Conservation (phyloP, 148 eudicot genomes). For the Camellia sinensis region DNA sequence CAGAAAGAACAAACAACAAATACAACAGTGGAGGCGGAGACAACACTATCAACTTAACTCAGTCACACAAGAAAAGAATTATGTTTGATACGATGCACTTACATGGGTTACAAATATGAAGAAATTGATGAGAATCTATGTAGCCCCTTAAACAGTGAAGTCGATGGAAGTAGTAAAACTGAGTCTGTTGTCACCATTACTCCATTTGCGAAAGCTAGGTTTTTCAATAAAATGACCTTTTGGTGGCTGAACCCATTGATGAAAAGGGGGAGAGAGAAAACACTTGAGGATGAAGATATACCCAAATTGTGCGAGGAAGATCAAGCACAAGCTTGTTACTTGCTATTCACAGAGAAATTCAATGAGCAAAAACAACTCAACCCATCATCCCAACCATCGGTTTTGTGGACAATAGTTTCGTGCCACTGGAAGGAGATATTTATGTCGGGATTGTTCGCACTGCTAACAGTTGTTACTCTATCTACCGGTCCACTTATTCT, state of each 20-base stretch:
- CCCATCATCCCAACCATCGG: slow-evolving; percentile 46
- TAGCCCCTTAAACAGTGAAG: slow-evolving; percentile 50
- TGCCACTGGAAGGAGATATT: slow-evolving; percentile 72
- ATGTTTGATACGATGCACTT: too few species aligned
- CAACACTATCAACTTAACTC: too few species aligned
- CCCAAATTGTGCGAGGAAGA: slow-evolving; percentile 58
- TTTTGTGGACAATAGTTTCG: slow-evolving; percentile 52
- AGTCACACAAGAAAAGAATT: too few species aligned
- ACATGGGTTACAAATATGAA: slow-evolving; percentile 43
- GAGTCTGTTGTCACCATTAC: slow-evolving; percentile 36
- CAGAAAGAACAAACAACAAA: too few species aligned
- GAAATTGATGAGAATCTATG: slow-evolving; percentile 35
- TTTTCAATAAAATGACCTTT: slow-evolving; percentile 63
- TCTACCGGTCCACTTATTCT: slow-evolving; percentile 85
- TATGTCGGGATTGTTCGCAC: slow-evolving; percentile 74
- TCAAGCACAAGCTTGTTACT: slow-evolving; percentile 64
- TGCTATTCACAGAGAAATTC: slow-evolving; percentile 34
- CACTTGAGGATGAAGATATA: slow-evolving; percentile 63
- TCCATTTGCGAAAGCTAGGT: slow-evolving; percentile 55
- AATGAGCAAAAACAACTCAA: slow-evolving; percentile 39
- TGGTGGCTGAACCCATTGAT: slow-evolving; percentile 88
- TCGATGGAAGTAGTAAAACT: slow-evolving; percentile 26
- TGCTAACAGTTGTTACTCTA: slow-evolving; percentile 55
- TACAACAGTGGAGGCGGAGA: too few species aligned
- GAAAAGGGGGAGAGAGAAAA: slow-evolving; percentile 64